Base-by-base conservation (phyloP, 306 rosid genomes). In the Hippophae gyantsensis region DNA sequence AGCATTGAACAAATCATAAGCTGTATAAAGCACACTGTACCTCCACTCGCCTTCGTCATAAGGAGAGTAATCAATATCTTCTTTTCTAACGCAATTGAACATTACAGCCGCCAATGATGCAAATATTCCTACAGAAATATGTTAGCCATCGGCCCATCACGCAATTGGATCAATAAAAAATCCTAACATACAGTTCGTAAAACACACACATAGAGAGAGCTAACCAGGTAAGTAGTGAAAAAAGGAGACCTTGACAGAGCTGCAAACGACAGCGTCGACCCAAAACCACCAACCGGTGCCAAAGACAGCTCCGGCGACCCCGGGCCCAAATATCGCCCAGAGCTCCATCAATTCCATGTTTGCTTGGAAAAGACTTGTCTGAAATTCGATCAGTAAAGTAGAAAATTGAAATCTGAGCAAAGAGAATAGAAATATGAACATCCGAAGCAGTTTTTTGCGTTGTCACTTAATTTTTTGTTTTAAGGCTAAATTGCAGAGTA, bases 271-370 rank as follows among this genome's bases (percentile, higher is more conserved):
- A 74, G 99, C 99, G 74, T 92, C 99, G 1, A 88, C 82, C 99
- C 99, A 92, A 77, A 92, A 85, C 99, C 99, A 88, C 99, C 99
- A 92, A 6, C 95, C 99, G 60, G 90, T 82, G 42, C 95, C 99
- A 64, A 92, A 92, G 48, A 92, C 74, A 2, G 88, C 93, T 5
- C 99, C 99, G 3, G 99, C 85, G 45, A 92, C 78, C 7, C 95
- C 98, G 8, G 98, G 93, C 58, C 99, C 99, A 61, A 92, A 92
- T 75, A 92, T 88, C 44, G 93, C 96, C 99, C 99, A 92, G 23
- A 88, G 45, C 74, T 92, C 99, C 62, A 67, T 9, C 44, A 92
- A 72, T 73, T 92, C 99, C 99, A 92, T 78, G 11, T 62, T 6
- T 13, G 52, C 49, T 46, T 46, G 49, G 7, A 1, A 12, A 8